Percentiles rank a stretch among this genome's conserved stretches.
Evolutionary conservation across 257 asterid species (phyloP).

Genomic region (Solanum etuberosum): DNA sequence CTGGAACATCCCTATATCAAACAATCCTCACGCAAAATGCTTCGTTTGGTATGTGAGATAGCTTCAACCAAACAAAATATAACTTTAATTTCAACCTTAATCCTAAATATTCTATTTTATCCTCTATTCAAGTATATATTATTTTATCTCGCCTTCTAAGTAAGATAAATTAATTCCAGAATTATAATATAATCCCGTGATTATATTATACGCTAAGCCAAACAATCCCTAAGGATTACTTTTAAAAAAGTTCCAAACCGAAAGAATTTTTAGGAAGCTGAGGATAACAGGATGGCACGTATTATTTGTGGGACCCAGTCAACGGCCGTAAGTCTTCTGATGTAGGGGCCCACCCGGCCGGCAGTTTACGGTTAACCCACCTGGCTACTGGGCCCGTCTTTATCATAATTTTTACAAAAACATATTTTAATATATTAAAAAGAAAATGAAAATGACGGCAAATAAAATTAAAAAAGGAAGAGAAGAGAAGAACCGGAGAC

Average conservation of each 20-base stretch:
- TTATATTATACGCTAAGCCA: no score
- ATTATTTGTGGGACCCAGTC: neutral
- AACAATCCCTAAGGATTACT: no score
- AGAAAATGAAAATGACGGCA: neutral
- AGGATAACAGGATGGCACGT: neutral
- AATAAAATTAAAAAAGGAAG: neutral
- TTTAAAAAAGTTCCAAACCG: no score
- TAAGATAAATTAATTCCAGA: neutral
- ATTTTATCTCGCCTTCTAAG: no score
- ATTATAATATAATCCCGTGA: no score
- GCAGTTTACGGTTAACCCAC: neutral
- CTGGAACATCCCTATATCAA: no score
- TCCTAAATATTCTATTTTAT: no score
- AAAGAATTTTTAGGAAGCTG: neutral
- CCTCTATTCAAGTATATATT: no score
- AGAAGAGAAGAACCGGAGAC: neutral
- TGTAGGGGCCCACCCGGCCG: neutral
- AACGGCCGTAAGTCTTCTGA: neutral
- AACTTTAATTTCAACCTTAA: no score
- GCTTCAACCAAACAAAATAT: no score
- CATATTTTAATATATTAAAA: neutral
- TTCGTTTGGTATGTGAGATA: neutral
- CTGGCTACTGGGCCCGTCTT: neutral
- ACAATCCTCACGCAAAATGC: no score
- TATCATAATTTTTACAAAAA: neutral